phyloP scores from a whole-genome alignment of 169 alveolate species.

The Neospora caninum region DNA sequence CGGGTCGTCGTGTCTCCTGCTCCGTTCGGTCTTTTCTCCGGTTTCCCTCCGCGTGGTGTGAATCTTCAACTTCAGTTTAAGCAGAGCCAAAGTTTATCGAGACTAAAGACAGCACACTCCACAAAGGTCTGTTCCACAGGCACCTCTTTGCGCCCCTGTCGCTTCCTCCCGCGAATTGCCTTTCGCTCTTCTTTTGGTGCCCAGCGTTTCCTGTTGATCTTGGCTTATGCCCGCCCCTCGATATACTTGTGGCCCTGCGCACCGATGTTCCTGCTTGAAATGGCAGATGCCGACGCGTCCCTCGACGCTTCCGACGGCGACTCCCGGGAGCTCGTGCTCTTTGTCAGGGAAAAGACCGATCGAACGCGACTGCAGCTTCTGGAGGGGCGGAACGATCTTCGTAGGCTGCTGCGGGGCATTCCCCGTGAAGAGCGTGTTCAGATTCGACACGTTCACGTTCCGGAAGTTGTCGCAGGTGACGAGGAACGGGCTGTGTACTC shows the following conservation, averaged over 20 bases:
- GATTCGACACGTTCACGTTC: slow-evolving; percentile 47
- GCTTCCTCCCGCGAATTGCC: neutral
- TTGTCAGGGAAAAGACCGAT: slow-evolving; percentile 60
- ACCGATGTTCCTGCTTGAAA: slow-evolving; percentile 55
- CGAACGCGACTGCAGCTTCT: slow-evolving; percentile 66
- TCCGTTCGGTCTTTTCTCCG: neutral
- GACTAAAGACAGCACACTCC: too few species aligned
- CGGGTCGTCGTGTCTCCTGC: neutral
- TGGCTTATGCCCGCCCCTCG: neutral
- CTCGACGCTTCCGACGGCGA: slow-evolving; percentile 63
- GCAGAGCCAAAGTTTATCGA: too few species aligned
- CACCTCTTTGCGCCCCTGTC: neutral
- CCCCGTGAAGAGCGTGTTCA: slow-evolving; percentile 29
- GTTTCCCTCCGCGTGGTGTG: too few species aligned
- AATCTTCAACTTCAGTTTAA: too few species aligned
- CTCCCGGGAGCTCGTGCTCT: slow-evolving; percentile 59
- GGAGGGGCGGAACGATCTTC: slow-evolving; percentile 40
- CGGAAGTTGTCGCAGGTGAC: slow-evolving; percentile 63
- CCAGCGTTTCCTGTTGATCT: neutral
- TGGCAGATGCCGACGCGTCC: slow-evolving; percentile 60
- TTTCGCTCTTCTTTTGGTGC: neutral
- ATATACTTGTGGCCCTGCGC: neutral
- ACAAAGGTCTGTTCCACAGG: neutral
- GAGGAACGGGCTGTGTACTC: slow-evolving; percentile 60
- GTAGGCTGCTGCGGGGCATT: slow-evolving; percentile 45